Evolutionary conservation across 148 eudicot genomes (phyloP).

Genomic region (Pouteria glomerata): DNA sequence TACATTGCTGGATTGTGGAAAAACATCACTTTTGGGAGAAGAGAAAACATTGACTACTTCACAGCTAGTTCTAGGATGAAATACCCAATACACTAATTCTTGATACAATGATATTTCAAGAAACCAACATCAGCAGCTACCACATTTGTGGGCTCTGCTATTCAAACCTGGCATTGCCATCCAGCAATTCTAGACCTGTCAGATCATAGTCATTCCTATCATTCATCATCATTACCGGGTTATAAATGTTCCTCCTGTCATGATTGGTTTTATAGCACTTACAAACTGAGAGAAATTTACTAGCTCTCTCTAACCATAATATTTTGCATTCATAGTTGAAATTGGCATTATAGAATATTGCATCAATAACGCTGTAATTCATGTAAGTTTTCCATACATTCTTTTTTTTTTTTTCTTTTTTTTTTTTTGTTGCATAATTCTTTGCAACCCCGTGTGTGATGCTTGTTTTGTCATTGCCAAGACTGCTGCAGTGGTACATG

Average conservation of each 20-base stretch:
- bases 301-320: neutral
- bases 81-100: too few relatives aligned
- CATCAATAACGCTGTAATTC: neutral
- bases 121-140: neutral
- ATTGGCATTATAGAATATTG: neutral
- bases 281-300: neutral
- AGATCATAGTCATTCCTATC: neutral
- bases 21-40: too few relatives aligned
- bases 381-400: neutral
- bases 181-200: neutral
- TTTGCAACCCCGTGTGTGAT: too few relatives aligned
- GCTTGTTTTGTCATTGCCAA: neutral
- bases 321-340: neutral
- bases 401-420: neutral
- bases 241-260: neutral
- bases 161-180: neutral
- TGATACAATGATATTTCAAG: neutral
- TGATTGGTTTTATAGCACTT: constrained; percentile 1
- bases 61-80: too few relatives aligned
- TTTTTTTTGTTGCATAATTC: too few relatives aligned
- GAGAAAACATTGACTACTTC: too few relatives aligned
- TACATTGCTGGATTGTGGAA: too few relatives aligned
- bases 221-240: neutral
- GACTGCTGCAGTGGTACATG: neutral
- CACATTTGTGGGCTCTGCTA: neutral